Conservation (phyloP, 23 red algal species). For the Agarophyton chilense region DNA sequence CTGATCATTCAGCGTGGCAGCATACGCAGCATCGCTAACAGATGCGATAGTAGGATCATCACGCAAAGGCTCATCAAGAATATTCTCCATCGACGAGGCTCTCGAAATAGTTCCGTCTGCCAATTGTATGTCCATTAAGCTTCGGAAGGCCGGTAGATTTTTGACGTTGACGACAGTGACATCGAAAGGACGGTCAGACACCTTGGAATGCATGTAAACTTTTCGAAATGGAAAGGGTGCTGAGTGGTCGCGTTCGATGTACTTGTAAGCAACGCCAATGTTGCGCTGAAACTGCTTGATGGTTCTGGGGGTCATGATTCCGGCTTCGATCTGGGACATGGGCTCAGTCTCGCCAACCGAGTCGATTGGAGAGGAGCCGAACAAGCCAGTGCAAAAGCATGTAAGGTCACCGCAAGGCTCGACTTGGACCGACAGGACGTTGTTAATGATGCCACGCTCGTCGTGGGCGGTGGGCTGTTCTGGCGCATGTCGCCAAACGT, state of each 20-base stretch:
- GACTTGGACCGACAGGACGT: slow-evolving; percentile 87
- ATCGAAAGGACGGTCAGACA: slow-evolving; percentile 88
- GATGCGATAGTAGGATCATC: slow-evolving; percentile 58
- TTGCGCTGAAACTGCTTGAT: slow-evolving; percentile 64
- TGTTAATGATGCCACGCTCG: slow-evolving; percentile 99
- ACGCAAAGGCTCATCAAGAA: slow-evolving; percentile 43
- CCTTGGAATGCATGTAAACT: slow-evolving; percentile 88
- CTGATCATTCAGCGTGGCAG: slow-evolving; percentile 75
- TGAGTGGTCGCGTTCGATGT: slow-evolving; percentile 65
- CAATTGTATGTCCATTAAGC: slow-evolving; percentile 25
- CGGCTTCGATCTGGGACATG: slow-evolving; percentile 43
- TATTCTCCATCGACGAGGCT: slow-evolving; percentile 84
- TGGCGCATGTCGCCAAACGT: slow-evolving; percentile 89
- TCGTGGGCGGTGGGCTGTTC: slow-evolving; percentile 91
- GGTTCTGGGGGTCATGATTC: slow-evolving; percentile 76
- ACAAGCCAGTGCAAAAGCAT: slow-evolving; percentile 92
- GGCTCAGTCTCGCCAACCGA: slow-evolving; percentile 19
- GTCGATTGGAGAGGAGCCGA: slow-evolving; percentile 15
- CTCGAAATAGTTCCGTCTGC: slow-evolving; percentile 80
- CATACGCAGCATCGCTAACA: slow-evolving; percentile 75
- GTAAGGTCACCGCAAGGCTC: slow-evolving; percentile 90
- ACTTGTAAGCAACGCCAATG: slow-evolving; percentile 73
- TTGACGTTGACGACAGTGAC: slow-evolving; percentile 93
- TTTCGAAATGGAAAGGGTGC: slow-evolving; percentile 59
- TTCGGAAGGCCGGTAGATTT: slow-evolving; percentile 35